Evolutionary conservation across 495 filamentous ascomycete genomes (phyloP).

Genomic region (Antarctomyces pellizariae): DNA sequence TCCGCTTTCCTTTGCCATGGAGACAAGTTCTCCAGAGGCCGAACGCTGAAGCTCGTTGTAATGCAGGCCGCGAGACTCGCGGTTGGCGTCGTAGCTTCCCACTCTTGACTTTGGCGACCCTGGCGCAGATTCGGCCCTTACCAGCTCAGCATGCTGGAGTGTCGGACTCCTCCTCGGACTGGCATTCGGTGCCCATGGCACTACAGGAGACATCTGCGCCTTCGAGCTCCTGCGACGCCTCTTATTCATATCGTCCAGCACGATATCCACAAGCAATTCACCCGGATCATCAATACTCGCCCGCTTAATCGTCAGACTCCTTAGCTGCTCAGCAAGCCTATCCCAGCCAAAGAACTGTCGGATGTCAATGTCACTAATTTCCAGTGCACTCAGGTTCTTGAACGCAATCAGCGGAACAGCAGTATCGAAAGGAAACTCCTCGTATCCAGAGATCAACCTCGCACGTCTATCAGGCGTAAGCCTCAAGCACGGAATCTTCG

Average conservation of each 20-base stretch:
- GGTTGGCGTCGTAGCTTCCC: not conserved
- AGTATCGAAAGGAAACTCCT: constrained; percentile 95
- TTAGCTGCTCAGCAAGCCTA: constrained; percentile 67
- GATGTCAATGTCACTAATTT: constrained; percentile 88
- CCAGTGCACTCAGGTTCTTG: constrained; percentile 83
- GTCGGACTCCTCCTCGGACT: constrained; percentile 33
- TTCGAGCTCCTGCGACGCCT: constrained; percentile 73
- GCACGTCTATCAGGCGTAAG: constrained; percentile 78
- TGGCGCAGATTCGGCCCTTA: constrained; percentile 33
- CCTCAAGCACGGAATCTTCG: constrained; percentile 82
- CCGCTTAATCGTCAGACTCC: constrained; percentile 72
- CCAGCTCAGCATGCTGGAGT: constrained; percentile 29
- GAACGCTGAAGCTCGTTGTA: constrained; percentile 6
- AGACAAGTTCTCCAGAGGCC: no score
- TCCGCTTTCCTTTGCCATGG: constrained; percentile 14
- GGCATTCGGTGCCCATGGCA: constrained; percentile 34
- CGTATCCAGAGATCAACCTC: constrained; percentile 70
- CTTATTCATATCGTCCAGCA: constrained; percentile 88
- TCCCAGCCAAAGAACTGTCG: constrained; percentile 97
- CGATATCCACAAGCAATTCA: constrained; percentile 76
- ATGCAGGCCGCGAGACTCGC: constrained; percentile 3
- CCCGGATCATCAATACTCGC: constrained; percentile 72
- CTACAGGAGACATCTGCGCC: constrained; percentile 49
- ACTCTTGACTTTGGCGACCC: constrained; percentile 33
- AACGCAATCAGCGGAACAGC: constrained; percentile 89